Evolutionary conservation across 1,284 basidiomycete species (phyloP), one percentile per base, ranked within the genome.

Genomic region (Sphaerobolus stellatus): DNA sequence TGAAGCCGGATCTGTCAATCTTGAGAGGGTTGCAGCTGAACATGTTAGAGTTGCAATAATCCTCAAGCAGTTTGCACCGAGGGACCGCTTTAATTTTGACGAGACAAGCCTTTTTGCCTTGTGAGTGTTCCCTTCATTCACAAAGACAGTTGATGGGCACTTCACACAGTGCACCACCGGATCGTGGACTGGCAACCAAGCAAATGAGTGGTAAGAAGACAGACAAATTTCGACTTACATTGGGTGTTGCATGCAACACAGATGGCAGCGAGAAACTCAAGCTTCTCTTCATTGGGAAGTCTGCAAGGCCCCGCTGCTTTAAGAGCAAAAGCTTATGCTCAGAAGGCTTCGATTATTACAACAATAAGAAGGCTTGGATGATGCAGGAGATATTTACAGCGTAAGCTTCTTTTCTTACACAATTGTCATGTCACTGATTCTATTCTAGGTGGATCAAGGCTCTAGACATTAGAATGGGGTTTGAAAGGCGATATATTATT

Each of bases 41-140:
- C 49, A 57, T 8, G 43, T 59, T 40, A 51, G 57, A 2, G 45
- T 70, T 1, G 48, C 58, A 29, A 54, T 64, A 20, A 43, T 67
- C 0, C 60, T 71, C 41, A 24, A 40, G 24, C 50, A 61, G 41
- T 29, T 56, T 56, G 59, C 48, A 6, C 52, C 62, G 34, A 45
- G 59, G n/a, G 64, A 73, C 41, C 69, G 70, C 30, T 71, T 68
- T 48, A 73, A 72, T 50, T 64, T 69, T 62, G 71, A 74, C 61
- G 67, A 73, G 54, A 71, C 71, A 5, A 68, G 68, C 2, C 51
- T 72, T 3, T 70, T 70, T 54, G 71, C 65, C 59, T 65, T 46
- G 62, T 71, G 58, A 38, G 62, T 11, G 8, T 8, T 24, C 14
- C 6, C 18, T 9, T 9, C 13, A 40, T 22, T 14, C 22, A 14